Percentiles rank a stretch among this genome's conserved stretches.
phyloP scores from a whole-genome alignment of 176 grass and related monocot species.

The Hyparrhenia diplandra region DNA sequence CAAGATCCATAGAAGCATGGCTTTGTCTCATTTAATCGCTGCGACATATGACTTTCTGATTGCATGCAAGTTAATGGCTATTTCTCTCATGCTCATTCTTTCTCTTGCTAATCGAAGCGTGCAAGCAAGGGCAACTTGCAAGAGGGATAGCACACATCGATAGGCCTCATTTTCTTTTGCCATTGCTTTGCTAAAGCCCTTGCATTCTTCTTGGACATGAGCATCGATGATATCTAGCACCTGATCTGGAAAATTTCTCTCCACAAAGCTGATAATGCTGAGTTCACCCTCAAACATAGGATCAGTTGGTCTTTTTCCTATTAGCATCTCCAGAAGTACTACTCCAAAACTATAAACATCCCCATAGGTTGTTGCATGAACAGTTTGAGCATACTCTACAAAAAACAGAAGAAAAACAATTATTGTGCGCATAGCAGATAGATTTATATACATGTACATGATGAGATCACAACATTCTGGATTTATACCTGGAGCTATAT shows the following conservation, averaged over 20 bases:
- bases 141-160: neutral
- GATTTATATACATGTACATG: no score
- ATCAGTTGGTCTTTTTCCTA: neutral
- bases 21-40: no score
- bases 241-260: neutral
- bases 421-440: no score
- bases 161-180: neutral
- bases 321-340: neutral
- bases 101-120: neutral
- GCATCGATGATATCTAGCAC: neutral
- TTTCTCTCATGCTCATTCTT: neutral
- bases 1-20: no score
- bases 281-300: neutral
- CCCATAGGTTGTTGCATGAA: neutral
- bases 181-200: neutral
- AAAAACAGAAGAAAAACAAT: neutral
- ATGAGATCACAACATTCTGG: neutral
- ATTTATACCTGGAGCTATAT: constrained; percentile 48
- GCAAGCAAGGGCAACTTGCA: neutral
- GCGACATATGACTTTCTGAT: neutral
- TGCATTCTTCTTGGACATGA: neutral
- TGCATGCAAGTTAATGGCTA: neutral
- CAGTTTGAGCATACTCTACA: neutral
- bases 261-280: neutral
- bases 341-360: constrained; percentile 16